Base-by-base conservation (phyloP, 2,329 filamentous ascomycete species). In the Lasiodiplodia hormozganensis region DNA sequence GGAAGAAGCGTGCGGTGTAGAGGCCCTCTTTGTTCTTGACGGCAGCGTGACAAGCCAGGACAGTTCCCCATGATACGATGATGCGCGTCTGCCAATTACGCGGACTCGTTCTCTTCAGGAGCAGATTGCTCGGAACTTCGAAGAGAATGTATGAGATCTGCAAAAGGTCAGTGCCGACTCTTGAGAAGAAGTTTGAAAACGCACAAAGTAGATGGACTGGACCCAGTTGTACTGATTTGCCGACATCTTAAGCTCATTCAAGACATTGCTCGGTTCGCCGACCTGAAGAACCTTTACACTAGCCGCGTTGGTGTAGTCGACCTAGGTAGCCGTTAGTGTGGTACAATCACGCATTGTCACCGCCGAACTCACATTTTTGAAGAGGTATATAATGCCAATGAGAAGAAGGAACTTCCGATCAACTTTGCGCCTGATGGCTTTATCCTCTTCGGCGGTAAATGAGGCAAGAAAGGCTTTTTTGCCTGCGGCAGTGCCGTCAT, bases 51-150 rank as follows among this genome's bases (percentile, higher is more conserved):
- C 75, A 77, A 2, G 75, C 72, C 3, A 74, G 72, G 14, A 74
- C 73, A 31, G 73, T 72, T 16, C 74, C 74, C 74, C 74, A 74
- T 1, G 73, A 73, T 4, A 73, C 58, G 28, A 75, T 72, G 43
- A 75, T 75, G 11, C 74, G 74, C 4, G 76, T 76, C 51, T 81
- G 73, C 78, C 78, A 82, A 14, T 76, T 73, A 6, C 76, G 77
- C 2, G 80, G 80, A 0, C 73, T 72, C 1, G 80, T 74, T 31
- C 73, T 70, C 66, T 80, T 81, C 54, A 82, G 75, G 12, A 81
- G 74, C 53, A 78, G 73, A 47, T 80, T 80, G n/a, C 70, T 70
- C 0, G 75, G 75, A 6, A 79, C 73, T 68, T 75, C 72, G 68
- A 73, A 75, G n/a, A 73, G 65, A 38, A 74, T 74, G 60, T 75